These are phyloP conservation scores for Penicillium diatomitis DNA, from an alignment of 495 filamentous ascomycete species.

Conservation along the genomic window DNA sequence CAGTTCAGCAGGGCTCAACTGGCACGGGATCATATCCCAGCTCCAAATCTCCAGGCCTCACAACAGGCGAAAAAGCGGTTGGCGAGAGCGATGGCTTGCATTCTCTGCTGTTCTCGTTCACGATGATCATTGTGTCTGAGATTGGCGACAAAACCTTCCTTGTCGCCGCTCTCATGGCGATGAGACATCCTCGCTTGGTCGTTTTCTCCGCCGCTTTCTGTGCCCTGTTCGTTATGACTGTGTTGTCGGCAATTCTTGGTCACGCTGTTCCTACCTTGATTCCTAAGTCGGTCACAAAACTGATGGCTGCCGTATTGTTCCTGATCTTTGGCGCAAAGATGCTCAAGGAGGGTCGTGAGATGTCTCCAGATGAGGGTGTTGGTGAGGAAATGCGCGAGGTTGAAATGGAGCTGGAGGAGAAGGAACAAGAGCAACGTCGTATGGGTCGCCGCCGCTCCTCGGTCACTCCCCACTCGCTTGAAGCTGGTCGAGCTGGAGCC, in stretches of 20 bases:
- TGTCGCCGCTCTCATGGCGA: constrained; percentile 95
- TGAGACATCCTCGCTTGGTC: constrained; percentile 88
- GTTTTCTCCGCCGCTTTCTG: constrained; percentile 93
- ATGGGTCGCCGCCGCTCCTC: constrained; percentile 46
- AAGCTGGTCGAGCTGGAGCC: constrained; percentile 36
- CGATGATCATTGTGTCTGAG: constrained; percentile 97
- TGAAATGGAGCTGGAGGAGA: constrained; percentile 89
- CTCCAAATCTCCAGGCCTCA: background rate
- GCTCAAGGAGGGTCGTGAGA: constrained; percentile 78
- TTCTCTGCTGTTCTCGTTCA: constrained; percentile 83
- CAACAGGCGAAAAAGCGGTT: too few relatives aligned
- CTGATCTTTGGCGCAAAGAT: constrained; percentile 80
- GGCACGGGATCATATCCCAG: constrained; percentile 26
- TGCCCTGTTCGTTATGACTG: constrained; percentile 86
- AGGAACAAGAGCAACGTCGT: constrained; percentile 59
- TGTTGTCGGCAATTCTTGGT: constrained; percentile 91
- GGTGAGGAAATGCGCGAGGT: constrained; percentile 96
- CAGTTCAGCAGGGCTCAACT: constrained; percentile 45
- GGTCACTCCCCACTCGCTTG: constrained; percentile 40
- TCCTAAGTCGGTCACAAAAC: constrained; percentile 77
- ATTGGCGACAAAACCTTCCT: constrained; percentile 98
- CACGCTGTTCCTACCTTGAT: constrained; percentile 89
- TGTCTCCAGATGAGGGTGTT: constrained; percentile 81
- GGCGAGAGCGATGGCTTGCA: constrained; percentile 77
- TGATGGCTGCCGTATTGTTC: constrained; percentile 77